phyloP scores from a whole-genome alignment of 108 stramenopile species.

The Cyclostephanos tholiformis region DNA sequence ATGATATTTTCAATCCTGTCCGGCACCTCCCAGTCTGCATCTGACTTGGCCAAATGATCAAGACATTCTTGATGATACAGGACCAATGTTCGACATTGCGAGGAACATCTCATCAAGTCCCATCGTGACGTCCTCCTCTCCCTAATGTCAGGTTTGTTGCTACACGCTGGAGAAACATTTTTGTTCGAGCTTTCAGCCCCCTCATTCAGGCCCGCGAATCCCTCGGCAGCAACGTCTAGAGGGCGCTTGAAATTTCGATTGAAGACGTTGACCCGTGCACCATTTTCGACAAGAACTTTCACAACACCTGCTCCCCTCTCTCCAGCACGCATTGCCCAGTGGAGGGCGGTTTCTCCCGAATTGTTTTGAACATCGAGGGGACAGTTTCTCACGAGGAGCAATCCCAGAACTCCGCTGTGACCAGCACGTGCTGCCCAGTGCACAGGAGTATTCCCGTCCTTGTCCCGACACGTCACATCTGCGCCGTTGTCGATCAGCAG shows the following conservation, averaged over 20 bases:
- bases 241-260: conserved; percentile 74
- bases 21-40: conserved; percentile 89
- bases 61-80: conserved; percentile 92
- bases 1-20: conserved; percentile 80
- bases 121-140: conserved; percentile 64
- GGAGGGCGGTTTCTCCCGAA: conserved; percentile 80
- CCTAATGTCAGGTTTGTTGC: neutral
- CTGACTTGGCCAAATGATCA: conserved; percentile 76
- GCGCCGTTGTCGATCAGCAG: conserved; percentile 61
- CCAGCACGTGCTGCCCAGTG: conserved; percentile 89
- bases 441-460: conserved; percentile 72
- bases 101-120: conserved; percentile 57
- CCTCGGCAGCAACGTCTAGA: conserved; percentile 85
- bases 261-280: conserved; percentile 66
- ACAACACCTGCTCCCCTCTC: conserved; percentile 53
- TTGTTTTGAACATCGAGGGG: conserved; percentile 79
- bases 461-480: conserved; percentile 61
- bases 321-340: conserved; percentile 87
- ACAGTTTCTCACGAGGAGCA: conserved; percentile 67
- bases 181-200: conserved; percentile 9
- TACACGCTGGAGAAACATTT: neutral
- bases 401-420: conserved; percentile 59
- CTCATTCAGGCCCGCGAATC: conserved; percentile 52
- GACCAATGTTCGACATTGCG: conserved; percentile 80
- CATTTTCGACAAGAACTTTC: conserved; percentile 68